Conservation (phyloP, 768 basidiomycete genomes). For the Macrolepiota dolichaula region DNA sequence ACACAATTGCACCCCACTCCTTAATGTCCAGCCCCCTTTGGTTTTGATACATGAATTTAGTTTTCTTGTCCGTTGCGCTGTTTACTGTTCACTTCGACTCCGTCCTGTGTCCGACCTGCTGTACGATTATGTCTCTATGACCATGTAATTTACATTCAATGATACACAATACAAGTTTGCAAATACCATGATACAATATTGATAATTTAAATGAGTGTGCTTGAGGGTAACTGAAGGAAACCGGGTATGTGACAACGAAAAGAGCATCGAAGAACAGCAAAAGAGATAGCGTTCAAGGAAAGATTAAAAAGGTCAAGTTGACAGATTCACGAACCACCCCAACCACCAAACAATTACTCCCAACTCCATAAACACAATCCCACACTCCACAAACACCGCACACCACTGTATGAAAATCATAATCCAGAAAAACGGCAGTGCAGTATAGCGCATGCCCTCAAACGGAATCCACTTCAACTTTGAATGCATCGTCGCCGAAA, state of each 20-base stretch:
- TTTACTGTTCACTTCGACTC: background rate
- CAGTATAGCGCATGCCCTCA: constrained; percentile 58
- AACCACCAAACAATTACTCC: constrained; percentile 71
- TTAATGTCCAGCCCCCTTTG: background rate
- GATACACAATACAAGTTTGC: constrained; percentile 3
- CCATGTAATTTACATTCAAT: constrained; percentile 6
- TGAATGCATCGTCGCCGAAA: constrained; percentile 50
- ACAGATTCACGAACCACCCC: constrained; percentile 63
- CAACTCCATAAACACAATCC: constrained; percentile 53
- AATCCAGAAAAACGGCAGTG: constrained; percentile 63
- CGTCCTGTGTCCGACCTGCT: background rate
- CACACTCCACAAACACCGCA: constrained; percentile 57
- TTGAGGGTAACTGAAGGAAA: background rate
- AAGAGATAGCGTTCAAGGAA: background rate
- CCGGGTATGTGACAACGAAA: background rate
- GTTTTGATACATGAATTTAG: background rate
- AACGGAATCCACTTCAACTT: constrained; percentile 56
- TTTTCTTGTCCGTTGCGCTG: background rate
- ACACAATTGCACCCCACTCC: background rate
- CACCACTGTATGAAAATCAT: constrained; percentile 64
- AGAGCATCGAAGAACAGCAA: background rate
- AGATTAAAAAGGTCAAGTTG: constrained; percentile 23
- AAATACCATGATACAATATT: constrained; percentile 7
- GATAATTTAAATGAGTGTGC: constrained; percentile 1
- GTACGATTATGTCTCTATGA: background rate